Conservation (phyloP, 257 asterid genomes). For the Craterostigma plantagineum region DNA sequence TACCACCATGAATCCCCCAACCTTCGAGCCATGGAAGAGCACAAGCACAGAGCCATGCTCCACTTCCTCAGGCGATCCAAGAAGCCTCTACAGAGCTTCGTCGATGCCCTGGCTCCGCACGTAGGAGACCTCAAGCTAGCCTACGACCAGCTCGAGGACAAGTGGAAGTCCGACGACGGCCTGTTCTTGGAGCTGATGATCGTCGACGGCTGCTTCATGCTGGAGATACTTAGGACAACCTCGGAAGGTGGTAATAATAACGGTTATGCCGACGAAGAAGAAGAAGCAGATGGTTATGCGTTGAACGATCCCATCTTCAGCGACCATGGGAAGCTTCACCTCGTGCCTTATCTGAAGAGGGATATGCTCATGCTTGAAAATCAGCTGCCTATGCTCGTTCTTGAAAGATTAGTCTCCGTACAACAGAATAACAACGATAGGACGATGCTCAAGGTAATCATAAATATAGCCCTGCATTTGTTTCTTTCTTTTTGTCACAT, state of each 20-base stretch:
- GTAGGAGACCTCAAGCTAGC: constrained; percentile 5
- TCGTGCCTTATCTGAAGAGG: constrained; percentile 11
- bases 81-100: background rate
- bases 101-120: constrained; percentile 1
- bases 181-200: constrained; percentile 7
- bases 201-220: constrained; percentile 6
- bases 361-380: constrained; percentile 16
- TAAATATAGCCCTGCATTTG: background rate
- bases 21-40: constrained; percentile 6
- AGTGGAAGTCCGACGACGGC: constrained; percentile 1
- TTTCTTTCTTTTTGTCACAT: background rate
- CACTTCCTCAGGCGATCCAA: constrained; percentile 6
- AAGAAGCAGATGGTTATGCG: constrained; percentile 6
- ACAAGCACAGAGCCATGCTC: constrained; percentile 7
- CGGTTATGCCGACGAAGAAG: too few relatives aligned
- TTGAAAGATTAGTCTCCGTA: constrained; percentile 3
- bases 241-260: background rate
- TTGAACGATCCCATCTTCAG: constrained; percentile 17
- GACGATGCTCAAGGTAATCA: constrained; percentile 1
- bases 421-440: background rate
- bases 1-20: constrained; percentile 1
- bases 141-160: background rate
- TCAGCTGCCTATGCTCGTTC: constrained; percentile 13
- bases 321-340: constrained; percentile 14
- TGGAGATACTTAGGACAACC: constrained; percentile 3